Base-by-base conservation (phyloP, 306 rosid species). In the Malus orientalis region DNA sequence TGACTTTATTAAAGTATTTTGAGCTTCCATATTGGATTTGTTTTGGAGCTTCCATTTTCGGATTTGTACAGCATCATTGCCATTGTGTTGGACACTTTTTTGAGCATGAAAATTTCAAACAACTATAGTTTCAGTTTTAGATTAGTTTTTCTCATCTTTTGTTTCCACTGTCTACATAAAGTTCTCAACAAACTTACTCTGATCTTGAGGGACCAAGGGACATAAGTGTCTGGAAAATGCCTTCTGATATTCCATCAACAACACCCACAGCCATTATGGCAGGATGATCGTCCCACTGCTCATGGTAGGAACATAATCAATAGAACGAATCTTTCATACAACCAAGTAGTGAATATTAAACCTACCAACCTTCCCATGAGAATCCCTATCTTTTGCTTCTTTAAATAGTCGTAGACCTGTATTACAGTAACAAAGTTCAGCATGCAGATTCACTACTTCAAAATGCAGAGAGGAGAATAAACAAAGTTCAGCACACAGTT, bases 201-300 rank as follows among this genome's bases (percentile, higher is more conserved):
- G 96, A 81, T 93, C 98, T 91, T 73, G 98, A 73, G 63, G 93
- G 87, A 77, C 91, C 97, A 86, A 93, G 91, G 80, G 93, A 85
- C 91, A 93, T 91, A 51, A 93, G 93, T 64, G 98, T 86, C 67
- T 83, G 81, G 71, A 93, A 91, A 73, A 93, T 83, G 62, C 85
- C 91, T 80, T 91, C 98, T n/a, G 98, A 91, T 80, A 89, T 82
- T 84, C 92, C 97, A 84, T 82, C 88, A 80, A 93, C 86, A 76
- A 88, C 89, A 81, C 98, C 97, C 76, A 93, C 96, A 59, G 97
- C 98, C 98, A 93, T 93, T 70, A 89, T 86, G 74, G 98, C 97
- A 11, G 91, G 91, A 60, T 91, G 87, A 72, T 93, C 97, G 71
- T 86, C 92, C 97, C 96, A 89, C 76, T 91, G 91, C 92, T 88